Evolutionary conservation across 306 rosid genomes (phyloP).

Genomic region (Prunus padus): DNA sequence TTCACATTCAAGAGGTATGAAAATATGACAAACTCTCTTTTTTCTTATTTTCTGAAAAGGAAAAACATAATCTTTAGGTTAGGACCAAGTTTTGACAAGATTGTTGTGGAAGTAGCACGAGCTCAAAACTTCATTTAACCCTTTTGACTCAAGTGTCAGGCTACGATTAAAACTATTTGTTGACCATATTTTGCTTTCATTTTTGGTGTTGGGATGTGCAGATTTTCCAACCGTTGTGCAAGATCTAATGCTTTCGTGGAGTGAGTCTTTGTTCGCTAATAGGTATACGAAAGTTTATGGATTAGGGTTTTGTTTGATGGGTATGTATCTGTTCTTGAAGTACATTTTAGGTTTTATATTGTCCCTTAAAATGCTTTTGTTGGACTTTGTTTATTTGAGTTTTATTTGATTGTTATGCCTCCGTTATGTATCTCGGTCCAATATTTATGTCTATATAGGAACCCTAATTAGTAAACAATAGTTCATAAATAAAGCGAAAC

Average conservation of each 20-base stretch:
- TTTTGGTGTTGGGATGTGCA: conserved; percentile 22
- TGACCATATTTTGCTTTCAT: too few relatives aligned
- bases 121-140: conserved; percentile 42
- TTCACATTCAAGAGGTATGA: conserved; percentile 86
- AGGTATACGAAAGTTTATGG: conserved; percentile 52
- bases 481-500: too few relatives aligned
- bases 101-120: conserved; percentile 70
- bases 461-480: too few relatives aligned
- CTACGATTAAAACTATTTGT: too few relatives aligned
- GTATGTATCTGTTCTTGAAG: too few relatives aligned
- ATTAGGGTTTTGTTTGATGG: too few relatives aligned
- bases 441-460: too few relatives aligned
- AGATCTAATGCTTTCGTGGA: conserved; percentile 91
- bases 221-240: conserved; percentile 73
- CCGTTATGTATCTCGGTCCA: too few relatives aligned
- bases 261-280: conserved; percentile 63
- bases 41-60: background rate
- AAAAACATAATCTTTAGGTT: background rate
- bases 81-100: background rate
- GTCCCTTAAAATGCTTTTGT: too few relatives aligned
- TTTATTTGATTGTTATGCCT: too few relatives aligned
- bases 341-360: too few relatives aligned
- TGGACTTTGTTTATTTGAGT: too few relatives aligned
- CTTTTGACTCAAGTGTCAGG: background rate
- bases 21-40: conserved; percentile 9